Base-by-base conservation (phyloP, 192 early-diverging fungal species). In the Polychytrium aggregatum region DNA sequence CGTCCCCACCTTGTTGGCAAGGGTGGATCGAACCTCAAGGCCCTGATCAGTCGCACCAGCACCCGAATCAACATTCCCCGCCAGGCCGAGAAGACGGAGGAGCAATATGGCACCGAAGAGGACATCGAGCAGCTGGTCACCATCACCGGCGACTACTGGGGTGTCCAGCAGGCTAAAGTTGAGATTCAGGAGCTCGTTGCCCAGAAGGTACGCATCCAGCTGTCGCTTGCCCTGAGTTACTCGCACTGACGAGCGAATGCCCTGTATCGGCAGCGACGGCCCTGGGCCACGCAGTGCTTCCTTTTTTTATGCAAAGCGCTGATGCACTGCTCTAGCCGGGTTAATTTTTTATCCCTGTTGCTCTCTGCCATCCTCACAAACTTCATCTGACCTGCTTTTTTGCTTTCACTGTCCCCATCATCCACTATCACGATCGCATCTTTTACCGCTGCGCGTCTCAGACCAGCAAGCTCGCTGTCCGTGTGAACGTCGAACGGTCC, bases 1-100 rank as follows among this genome's bases (percentile, higher is more conserved):
- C 82, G 90, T 37, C 78, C 83, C 10, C 81, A 78, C 63, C 72
- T 98, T 31, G 68, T 94, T 22, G 95, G 95, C 41, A 59, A 82
- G 37, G 81, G 83, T 46, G 91, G 92, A 31, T 63, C 73, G 30
- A 88, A 82, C 18, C 67, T 96, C 38, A 77, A 85, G 59, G 61
- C 59, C 16, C 82, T 98, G 40, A 83, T 80, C 50, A 53, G 53
- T 7, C 77, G 79, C 46, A 90, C 91, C 13, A 68, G 77, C 45
- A 86, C 86, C 11, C 53, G 55, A 3, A 87, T 98, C 62, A 62
- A 75, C 29, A 70, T 96, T 31, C 79, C 84, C 18, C 70, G 67
- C 24, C 44, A 29, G 27, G 47, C 56, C 22, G 59, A 69, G 37
- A 54, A 56, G 14, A 44, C 35, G 10, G 49, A 43, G 22, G 47